phyloP scores from a whole-genome alignment of 2,329 filamentous ascomycete genomes.

The Verticillium tricorpus region DNA sequence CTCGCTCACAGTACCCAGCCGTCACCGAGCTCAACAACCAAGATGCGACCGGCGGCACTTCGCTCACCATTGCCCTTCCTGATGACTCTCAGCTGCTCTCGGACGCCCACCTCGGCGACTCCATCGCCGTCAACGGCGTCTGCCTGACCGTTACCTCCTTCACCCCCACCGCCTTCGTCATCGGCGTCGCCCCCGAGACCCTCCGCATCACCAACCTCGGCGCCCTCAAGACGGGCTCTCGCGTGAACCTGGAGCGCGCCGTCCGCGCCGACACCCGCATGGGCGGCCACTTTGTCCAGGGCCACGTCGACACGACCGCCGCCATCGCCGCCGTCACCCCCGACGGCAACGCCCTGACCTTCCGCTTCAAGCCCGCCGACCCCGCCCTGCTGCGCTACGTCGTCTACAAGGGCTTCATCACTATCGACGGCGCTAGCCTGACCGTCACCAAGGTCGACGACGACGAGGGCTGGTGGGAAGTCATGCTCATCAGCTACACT shows the following conservation, averaged over 20 bases:
- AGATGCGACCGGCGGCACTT: constrained; percentile 83
- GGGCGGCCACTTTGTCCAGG: constrained; percentile 97
- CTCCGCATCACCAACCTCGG: constrained; percentile 95
- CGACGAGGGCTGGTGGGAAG: constrained; percentile 77
- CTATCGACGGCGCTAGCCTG: constrained; percentile 89
- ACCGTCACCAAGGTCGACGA: constrained; percentile 87
- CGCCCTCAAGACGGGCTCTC: constrained; percentile 56
- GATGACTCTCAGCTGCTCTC: constrained; percentile 67
- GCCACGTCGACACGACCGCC: constrained; percentile 90
- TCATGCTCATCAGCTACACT: constrained; percentile 97
- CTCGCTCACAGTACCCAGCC: constrained; percentile 45
- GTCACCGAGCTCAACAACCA: constrained; percentile 76
- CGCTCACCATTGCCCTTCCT: constrained; percentile 75
- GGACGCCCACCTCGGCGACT: constrained; percentile 85
- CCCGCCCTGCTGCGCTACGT: constrained; percentile 74
- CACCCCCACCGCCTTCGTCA: constrained; percentile 63
- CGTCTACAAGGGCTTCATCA: constrained; percentile 94
- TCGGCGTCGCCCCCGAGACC: constrained; percentile 93
- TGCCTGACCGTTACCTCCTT: constrained; percentile 80
- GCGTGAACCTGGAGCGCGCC: constrained; percentile 90
- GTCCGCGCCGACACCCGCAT: constrained; percentile 89
- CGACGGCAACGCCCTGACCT: constrained; percentile 87
- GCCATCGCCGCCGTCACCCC: constrained; percentile 66
- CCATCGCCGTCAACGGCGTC: constrained; percentile 91
- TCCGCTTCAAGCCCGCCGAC: constrained; percentile 73